These are phyloP conservation scores for Sporobolus alterniflorus DNA, from an alignment of 202 grass and related monocot genomes.

Conservation along the genomic window DNA sequence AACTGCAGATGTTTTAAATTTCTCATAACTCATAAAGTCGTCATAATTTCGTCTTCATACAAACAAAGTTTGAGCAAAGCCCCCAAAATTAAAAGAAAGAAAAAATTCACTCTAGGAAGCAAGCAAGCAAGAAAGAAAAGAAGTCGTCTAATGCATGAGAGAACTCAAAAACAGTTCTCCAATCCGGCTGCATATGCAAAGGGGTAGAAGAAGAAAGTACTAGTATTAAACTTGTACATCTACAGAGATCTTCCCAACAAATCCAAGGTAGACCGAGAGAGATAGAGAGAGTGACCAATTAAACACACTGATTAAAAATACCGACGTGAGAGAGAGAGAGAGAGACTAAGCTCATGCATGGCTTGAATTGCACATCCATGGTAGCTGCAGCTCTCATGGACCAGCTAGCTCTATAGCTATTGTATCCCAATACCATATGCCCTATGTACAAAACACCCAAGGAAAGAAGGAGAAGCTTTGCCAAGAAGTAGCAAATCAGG, in stretches of 20 bases:
- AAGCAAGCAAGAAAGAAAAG: slow-evolving; percentile 2
- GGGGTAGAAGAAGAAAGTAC: slow-evolving; percentile 30
- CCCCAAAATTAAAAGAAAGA: slow-evolving; percentile 2
- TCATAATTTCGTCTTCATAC: slow-evolving; percentile 45
- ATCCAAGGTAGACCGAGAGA: slow-evolving; percentile 38
- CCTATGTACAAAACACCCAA: slow-evolving; percentile 60
- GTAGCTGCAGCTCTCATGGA: slow-evolving; percentile 37
- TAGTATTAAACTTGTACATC: slow-evolving; percentile 64
- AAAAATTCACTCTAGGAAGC: slow-evolving; percentile 45
- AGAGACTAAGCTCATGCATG: slow-evolving; percentile 18
- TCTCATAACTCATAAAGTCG: slow-evolving; percentile 54
- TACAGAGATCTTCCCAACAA: slow-evolving; percentile 42
- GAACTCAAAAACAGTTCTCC: slow-evolving; percentile 75
- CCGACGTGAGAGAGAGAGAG: slow-evolving; percentile 46
- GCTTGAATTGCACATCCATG: slow-evolving; percentile 50
- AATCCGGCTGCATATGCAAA: slow-evolving; percentile 46
- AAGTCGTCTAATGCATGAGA: slow-evolving; percentile 32
- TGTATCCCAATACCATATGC: slow-evolving; percentile 54
- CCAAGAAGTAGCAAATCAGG: slow-evolving; percentile 45
- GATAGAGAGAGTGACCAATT: slow-evolving; percentile 49
- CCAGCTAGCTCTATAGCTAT: slow-evolving; percentile 29
- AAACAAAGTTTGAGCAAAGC: slow-evolving; percentile 51
- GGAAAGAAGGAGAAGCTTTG: slow-evolving; percentile 21
- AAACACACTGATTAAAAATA: slow-evolving; percentile 56
- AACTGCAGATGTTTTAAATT: slow-evolving; percentile 52